phyloP scores from a whole-genome alignment of 345 rosid species.

The Conringia planisiliqua region DNA sequence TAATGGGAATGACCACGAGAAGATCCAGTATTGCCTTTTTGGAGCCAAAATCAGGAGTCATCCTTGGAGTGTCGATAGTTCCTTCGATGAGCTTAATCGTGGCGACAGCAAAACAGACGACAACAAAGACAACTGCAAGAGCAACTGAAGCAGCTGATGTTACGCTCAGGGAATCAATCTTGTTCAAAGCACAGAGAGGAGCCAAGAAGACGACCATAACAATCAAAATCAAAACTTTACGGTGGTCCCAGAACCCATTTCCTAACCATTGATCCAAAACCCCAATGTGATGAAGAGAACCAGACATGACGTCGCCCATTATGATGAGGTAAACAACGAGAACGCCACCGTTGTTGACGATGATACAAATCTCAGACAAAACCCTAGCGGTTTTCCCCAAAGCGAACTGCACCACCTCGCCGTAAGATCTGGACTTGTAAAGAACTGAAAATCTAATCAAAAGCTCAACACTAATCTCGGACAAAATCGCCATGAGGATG shows the following conservation, averaged over 20 bases:
- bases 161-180: constrained; percentile 83
- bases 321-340: constrained; percentile 90
- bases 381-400: constrained; percentile 83
- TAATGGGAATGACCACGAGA: constrained; percentile 89
- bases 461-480: constrained; percentile 87
- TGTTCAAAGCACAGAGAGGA: constrained; percentile 75
- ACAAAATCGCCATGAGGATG: constrained; percentile 67
- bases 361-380: constrained; percentile 82
- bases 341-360: constrained; percentile 89
- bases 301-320: constrained; percentile 94
- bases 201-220: constrained; percentile 75
- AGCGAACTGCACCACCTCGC: constrained; percentile 79
- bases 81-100: constrained; percentile 82
- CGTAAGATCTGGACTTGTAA: constrained; percentile 70
- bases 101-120: constrained; percentile 70
- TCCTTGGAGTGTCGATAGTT: constrained; percentile 64
- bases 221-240: constrained; percentile 63
- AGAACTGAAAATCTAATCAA: constrained; percentile 65
- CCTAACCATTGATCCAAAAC: constrained; percentile 96
- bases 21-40: constrained; percentile 69
- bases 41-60: constrained; percentile 77
- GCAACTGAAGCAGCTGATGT: constrained; percentile 96
- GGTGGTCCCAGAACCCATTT: constrained; percentile 89
- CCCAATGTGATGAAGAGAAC: constrained; percentile 75
- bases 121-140: constrained; percentile 80